These are phyloP conservation scores for Pseudogymnoascus sp. DNA, from an alignment of 2,329 filamentous ascomycete species.

Conservation along the genomic window DNA sequence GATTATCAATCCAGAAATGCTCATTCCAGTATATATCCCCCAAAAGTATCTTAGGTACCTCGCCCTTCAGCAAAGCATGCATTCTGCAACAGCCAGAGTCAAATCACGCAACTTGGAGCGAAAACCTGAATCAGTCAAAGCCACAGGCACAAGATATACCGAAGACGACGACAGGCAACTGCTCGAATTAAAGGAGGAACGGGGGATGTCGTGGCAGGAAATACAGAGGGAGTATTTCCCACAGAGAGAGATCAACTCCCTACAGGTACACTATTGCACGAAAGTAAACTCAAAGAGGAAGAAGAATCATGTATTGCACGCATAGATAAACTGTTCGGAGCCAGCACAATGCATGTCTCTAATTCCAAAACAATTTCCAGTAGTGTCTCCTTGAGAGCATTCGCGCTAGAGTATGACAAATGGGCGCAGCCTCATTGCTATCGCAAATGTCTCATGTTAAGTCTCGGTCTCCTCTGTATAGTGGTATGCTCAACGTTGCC, in stretches of 20 bases:
- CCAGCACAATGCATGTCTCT: background rate
- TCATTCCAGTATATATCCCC: background rate
- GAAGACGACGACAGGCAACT: background rate
- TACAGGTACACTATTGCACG: background rate
- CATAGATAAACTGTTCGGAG: background rate
- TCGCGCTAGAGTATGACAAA: background rate
- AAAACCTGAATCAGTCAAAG: background rate
- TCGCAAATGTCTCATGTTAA: too few relatives aligned
- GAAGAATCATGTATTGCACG: background rate
- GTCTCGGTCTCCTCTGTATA: background rate
- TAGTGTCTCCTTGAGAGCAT: background rate
- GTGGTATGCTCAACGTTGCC: too few relatives aligned
- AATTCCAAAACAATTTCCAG: background rate
- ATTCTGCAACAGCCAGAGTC: background rate
- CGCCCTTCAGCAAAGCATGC: background rate
- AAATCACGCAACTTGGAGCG: background rate
- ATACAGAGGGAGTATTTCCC: background rate
- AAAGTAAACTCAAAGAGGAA: background rate
- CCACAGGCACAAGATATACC: background rate
- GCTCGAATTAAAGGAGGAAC: background rate
- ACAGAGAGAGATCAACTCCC: background rate
- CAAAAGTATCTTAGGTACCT: background rate
- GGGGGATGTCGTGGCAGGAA: background rate
- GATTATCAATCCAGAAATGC: background rate
- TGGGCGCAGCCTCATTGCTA: background rate